Percentiles rank a stretch among this genome's conserved stretches.
Conservation (phyloP, 2,329 filamentous ascomycete genomes). For the Trichoderma koningiopsis region DNA sequence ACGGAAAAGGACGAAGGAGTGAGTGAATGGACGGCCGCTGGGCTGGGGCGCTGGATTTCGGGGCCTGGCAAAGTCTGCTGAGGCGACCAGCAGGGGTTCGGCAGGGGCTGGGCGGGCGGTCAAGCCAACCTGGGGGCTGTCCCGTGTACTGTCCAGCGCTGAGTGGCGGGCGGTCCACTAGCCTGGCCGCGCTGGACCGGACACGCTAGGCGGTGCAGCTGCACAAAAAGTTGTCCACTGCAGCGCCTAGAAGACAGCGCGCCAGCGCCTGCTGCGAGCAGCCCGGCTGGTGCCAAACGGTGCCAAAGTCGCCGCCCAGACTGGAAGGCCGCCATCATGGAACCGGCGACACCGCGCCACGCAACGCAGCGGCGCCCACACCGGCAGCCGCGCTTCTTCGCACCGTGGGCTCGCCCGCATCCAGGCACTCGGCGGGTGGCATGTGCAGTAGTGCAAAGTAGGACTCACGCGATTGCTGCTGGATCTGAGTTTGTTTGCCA, state of each 20-base stretch:
- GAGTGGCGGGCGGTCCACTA: conserved; percentile 26
- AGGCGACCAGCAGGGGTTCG: conserved; percentile 23
- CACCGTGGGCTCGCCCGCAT: neutral
- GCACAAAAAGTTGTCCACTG: conserved; percentile 19
- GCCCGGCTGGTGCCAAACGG: neutral
- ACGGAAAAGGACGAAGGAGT: conserved; percentile 26
- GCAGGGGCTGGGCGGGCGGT: conserved; percentile 26
- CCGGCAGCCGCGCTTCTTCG: conserved; percentile 12
- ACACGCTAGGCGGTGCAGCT: conserved; percentile 17
- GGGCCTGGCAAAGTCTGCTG: conserved; percentile 32
- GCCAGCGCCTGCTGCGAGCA: neutral
- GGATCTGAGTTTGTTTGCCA: conserved; percentile 2
- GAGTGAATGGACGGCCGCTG: conserved; percentile 26
- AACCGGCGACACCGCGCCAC: conserved; percentile 23
- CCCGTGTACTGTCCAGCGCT: conserved; percentile 25
- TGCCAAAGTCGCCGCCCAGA: neutral
- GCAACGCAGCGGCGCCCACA: neutral
- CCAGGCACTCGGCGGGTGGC: conserved; percentile 15
- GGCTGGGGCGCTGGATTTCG: conserved; percentile 25
- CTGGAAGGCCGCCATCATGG: neutral
- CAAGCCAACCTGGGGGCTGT: conserved; percentile 27
- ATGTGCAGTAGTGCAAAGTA: conserved; percentile 5
- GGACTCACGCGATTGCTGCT: conserved; percentile 9
- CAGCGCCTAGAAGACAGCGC: neutral
- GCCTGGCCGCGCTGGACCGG: conserved; percentile 12